These are phyloP conservation scores for Globisporangium uncinulatum DNA, from an alignment of 352 stramenopile species.

Conservation along the genomic window DNA sequence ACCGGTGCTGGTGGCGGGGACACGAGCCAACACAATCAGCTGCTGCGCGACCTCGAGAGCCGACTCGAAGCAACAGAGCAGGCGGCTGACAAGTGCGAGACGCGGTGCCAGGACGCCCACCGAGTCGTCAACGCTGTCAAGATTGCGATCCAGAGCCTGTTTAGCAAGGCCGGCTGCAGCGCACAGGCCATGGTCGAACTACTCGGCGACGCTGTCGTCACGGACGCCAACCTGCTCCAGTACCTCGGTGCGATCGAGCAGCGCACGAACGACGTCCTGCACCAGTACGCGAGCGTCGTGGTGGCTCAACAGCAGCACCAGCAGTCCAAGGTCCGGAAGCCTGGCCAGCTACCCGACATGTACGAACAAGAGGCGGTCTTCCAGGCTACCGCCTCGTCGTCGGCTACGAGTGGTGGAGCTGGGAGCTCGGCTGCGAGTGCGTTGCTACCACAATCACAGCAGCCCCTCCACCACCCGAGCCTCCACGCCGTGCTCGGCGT, in stretches of 20 bases:
- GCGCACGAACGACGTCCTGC: constrained; percentile 90
- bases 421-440: too few species aligned
- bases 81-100: constrained; percentile 87
- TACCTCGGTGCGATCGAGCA: constrained; percentile 95
- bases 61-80: constrained; percentile 74
- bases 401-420: too few species aligned
- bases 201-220: constrained; percentile 83
- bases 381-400: constrained; percentile 14
- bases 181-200: constrained; percentile 79
- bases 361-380: constrained; percentile 43
- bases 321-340: constrained; percentile 21
- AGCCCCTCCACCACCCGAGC: constrained; percentile 10
- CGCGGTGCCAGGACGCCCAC: constrained; percentile 84
- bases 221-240: constrained; percentile 93
- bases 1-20: constrained; percentile 40
- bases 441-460: neutral
- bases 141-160: constrained; percentile 64
- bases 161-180: constrained; percentile 81
- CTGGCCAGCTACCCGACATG: constrained; percentile 13
- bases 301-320: constrained; percentile 43
- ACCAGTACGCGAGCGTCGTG: constrained; percentile 67
- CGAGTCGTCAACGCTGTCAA: constrained; percentile 91
- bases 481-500: constrained; percentile 77
- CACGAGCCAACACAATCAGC: constrained; percentile 86
- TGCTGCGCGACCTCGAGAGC: constrained; percentile 85